phyloP scores from a whole-genome alignment of 2,329 filamentous ascomycete species.

The Eutypella sp. region DNA sequence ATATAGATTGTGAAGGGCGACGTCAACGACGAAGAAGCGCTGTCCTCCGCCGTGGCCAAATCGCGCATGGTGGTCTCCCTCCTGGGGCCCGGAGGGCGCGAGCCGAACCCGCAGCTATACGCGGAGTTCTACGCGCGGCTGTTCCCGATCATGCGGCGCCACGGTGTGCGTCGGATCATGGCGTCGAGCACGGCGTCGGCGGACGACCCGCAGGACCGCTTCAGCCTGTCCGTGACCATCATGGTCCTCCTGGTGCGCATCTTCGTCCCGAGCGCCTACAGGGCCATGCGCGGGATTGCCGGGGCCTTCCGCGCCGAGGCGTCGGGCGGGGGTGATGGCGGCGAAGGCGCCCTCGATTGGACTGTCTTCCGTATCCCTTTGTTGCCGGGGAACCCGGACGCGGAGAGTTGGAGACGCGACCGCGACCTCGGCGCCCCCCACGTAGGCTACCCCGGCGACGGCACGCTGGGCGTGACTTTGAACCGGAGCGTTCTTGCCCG shows the following conservation, averaged over 20 bases:
- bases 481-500: conserved; percentile 17
- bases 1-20: conserved; percentile 21
- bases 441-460: conserved; percentile 14
- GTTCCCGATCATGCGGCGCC: conserved; percentile 22
- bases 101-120: conserved; percentile 3
- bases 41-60: conserved; percentile 11
- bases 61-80: conserved; percentile 16
- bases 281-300: conserved; percentile 14
- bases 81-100: conserved; percentile 15
- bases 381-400: conserved; percentile 22
- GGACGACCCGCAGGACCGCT: conserved; percentile 18
- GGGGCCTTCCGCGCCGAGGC: conserved; percentile 16
- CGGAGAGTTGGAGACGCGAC: conserved; percentile 22
- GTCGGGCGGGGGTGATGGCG: no score
- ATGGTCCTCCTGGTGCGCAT: conserved; percentile 10
- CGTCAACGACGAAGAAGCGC: conserved; percentile 12
- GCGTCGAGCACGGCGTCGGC: conserved; percentile 30
- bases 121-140: conserved; percentile 14
- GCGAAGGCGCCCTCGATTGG: conserved; percentile 28
- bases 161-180: conserved; percentile 27
- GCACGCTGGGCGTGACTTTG: conserved; percentile 12
- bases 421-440: conserved; percentile 18
- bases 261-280: conserved; percentile 10
- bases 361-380: conserved; percentile 21
- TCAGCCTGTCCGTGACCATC: conserved; percentile 7